A percentile compares a stretch with the other conserved stretches of the same genome.
Conservation (phyloP, 1,139 yeast species). For the Meyerozyma athensensis region DNA sequence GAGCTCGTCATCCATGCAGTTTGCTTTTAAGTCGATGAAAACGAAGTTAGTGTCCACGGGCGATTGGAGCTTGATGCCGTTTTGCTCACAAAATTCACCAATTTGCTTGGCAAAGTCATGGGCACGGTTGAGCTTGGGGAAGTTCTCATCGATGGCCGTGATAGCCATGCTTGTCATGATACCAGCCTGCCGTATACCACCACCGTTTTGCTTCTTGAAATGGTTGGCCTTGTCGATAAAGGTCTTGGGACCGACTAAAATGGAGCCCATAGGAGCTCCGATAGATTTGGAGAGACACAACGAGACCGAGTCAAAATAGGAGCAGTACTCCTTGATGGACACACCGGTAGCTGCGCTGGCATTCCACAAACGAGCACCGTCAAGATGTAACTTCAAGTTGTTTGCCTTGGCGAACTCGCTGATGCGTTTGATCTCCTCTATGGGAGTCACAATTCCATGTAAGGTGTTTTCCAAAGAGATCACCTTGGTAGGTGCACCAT, state of each 20-base stretch:
- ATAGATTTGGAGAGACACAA: conserved; percentile 85
- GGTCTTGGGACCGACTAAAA: conserved; percentile 64
- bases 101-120: conserved; percentile 67
- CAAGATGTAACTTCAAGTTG: conserved; percentile 70
- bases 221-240: conserved; percentile 74
- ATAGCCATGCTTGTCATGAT: conserved; percentile 78
- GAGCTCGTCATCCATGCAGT: conserved; percentile 55
- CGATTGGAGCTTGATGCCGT: conserved; percentile 55
- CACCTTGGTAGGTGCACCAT: conserved; percentile 82
- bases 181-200: conserved; percentile 91
- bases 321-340: conserved; percentile 66
- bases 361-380: conserved; percentile 96
- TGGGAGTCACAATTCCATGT: conserved; percentile 77
- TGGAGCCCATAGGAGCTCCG: conserved; percentile 94
- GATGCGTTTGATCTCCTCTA: conserved; percentile 73
- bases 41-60: conserved; percentile 90
- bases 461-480: conserved; percentile 85
- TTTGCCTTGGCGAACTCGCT: conserved; percentile 65
- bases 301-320: conserved; percentile 81
- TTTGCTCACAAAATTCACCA: conserved; percentile 53
- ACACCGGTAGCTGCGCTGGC: conserved; percentile 76
- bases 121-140: conserved; percentile 53
- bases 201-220: conserved; percentile 91
- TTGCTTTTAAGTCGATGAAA: conserved; percentile 61
- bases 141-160: conserved; percentile 71